A percentile compares a stretch with the other conserved stretches of the same genome.
Conservation (phyloP, 179 eudicot species). For the Spergularia azorica region DNA sequence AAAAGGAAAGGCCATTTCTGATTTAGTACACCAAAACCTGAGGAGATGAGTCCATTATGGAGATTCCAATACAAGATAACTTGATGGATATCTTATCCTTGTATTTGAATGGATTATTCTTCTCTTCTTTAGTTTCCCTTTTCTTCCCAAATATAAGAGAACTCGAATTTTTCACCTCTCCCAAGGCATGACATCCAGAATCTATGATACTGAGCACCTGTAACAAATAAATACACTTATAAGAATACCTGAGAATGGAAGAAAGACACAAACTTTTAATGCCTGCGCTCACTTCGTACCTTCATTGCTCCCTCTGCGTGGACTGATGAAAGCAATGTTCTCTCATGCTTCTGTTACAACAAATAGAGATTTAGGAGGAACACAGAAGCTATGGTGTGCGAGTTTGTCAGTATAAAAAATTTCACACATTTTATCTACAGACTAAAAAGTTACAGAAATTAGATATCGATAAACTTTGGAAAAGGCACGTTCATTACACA, state of each 20-base stretch:
- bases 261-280: background rate
- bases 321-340: constrained; percentile 74
- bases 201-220: constrained; percentile 92
- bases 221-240: constrained; percentile 21
- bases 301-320: constrained; percentile 96
- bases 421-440: background rate
- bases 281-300: constrained; percentile 41
- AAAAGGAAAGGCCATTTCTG: background rate
- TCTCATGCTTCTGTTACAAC: constrained; percentile 63
- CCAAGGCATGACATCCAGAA: constrained; percentile 68
- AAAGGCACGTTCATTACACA: constrained; percentile 7
- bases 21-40: constrained; percentile 51
- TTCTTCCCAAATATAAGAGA: constrained; percentile 43
- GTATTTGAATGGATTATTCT: constrained; percentile 43
- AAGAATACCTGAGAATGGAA: constrained; percentile 7
- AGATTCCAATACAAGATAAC: constrained; percentile 80
- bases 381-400: background rate
- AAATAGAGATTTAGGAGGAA: background rate
- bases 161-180: constrained; percentile 47
- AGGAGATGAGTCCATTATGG: constrained; percentile 73
- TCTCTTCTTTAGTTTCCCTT: constrained; percentile 39
- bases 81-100: constrained; percentile 64
- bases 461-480: background rate
- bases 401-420: background rate
- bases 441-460: background rate